Percentiles rank a stretch among this genome's conserved stretches.
phyloP scores from a whole-genome alignment of 495 filamentous ascomycete genomes.

The Tetracladium setigerum region DNA sequence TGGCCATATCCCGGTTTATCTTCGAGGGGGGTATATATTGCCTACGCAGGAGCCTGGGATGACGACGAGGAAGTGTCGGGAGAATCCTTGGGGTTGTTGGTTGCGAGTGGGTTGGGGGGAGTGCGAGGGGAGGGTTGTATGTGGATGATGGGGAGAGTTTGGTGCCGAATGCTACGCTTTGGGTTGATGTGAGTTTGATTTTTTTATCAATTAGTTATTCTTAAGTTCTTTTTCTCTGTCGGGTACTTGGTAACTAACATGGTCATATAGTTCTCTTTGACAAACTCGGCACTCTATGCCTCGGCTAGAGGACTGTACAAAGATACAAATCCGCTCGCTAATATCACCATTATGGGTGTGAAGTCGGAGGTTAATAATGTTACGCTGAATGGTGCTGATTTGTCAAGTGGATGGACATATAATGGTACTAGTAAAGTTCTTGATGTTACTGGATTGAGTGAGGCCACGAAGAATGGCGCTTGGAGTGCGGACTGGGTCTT shows the following conservation, averaged over 20 bases:
- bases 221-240: neutral
- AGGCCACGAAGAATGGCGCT: slow-evolving; percentile 43
- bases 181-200: slow-evolving; percentile 41
- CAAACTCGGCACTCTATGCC: slow-evolving; percentile 37
- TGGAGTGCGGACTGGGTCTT: slow-evolving; percentile 51
- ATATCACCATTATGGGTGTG: slow-evolving; percentile 63
- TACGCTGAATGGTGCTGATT: slow-evolving; percentile 23
- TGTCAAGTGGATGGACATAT: slow-evolving; percentile 36
- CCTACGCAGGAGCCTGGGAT: slow-evolving; percentile 65
- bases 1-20: slow-evolving; percentile 70
- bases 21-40: slow-evolving; percentile 63
- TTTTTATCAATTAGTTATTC: neutral
- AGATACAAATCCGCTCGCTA: slow-evolving; percentile 54
- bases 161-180: slow-evolving; percentile 44
- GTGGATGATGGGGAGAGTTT: slow-evolving; percentile 80
- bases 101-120: slow-evolving; percentile 49
- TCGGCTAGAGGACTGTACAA: slow-evolving; percentile 43
- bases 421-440: slow-evolving; percentile 39
- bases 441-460: slow-evolving; percentile 40
- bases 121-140: slow-evolving; percentile 62
- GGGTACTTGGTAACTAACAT: slow-evolving; percentile 6
- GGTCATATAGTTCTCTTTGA: slow-evolving; percentile 39
- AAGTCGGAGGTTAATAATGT: slow-evolving; percentile 2
- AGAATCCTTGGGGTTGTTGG: slow-evolving; percentile 65
- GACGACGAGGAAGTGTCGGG: slow-evolving; percentile 57